Percentiles rank a stretch among this genome's conserved stretches.
These are phyloP conservation scores for Dichomitus squalens DNA, from an alignment of 1,284 basidiomycete species.

Conservation along the genomic window DNA sequence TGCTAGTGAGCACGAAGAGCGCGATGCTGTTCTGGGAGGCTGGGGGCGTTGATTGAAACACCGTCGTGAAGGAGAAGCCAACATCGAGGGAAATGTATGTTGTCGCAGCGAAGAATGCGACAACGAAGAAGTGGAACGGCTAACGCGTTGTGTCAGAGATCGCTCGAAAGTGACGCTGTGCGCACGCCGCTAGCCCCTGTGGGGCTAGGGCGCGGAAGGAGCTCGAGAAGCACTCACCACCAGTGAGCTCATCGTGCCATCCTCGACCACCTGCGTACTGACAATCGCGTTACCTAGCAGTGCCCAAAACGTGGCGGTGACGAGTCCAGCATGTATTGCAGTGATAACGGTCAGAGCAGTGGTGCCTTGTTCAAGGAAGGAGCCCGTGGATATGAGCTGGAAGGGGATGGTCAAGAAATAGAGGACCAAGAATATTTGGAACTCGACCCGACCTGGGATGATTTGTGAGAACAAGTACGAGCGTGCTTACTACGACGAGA, in stretches of 20 bases:
- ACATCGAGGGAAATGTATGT: conserved; percentile 82
- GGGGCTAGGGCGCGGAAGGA: background rate
- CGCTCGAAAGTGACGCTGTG: background rate
- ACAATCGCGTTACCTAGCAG: conserved; percentile 80
- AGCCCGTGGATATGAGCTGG: conserved; percentile 78
- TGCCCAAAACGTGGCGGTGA: conserved; percentile 76
- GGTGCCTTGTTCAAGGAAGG: conserved; percentile 75
- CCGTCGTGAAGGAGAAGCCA: conserved; percentile 60
- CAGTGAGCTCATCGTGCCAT: conserved; percentile 74
- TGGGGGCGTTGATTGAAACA: conserved; percentile 64
- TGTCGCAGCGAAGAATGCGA: conserved; percentile 69
- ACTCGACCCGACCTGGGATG: conserved; percentile 65
- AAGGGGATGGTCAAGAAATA: conserved; percentile 77
- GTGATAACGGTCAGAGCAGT: conserved; percentile 70
- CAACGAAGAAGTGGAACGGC: conserved; percentile 64
- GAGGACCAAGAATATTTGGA: conserved; percentile 62
- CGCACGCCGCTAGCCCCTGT: background rate
- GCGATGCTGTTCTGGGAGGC: conserved; percentile 60
- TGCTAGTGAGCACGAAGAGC: conserved; percentile 77
- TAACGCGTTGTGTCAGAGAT: conserved; percentile 28
- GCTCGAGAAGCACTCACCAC: conserved; percentile 50
- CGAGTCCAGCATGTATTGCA: conserved; percentile 70
- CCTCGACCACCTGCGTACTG: conserved; percentile 82
- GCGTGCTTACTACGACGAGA: no score
- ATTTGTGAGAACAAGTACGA: conserved; percentile 1